A percentile compares a stretch with the other conserved stretches of the same genome.
These are phyloP conservation scores for Coprinellus micaceus DNA, from an alignment of 768 basidiomycete species.

Conservation along the genomic window DNA sequence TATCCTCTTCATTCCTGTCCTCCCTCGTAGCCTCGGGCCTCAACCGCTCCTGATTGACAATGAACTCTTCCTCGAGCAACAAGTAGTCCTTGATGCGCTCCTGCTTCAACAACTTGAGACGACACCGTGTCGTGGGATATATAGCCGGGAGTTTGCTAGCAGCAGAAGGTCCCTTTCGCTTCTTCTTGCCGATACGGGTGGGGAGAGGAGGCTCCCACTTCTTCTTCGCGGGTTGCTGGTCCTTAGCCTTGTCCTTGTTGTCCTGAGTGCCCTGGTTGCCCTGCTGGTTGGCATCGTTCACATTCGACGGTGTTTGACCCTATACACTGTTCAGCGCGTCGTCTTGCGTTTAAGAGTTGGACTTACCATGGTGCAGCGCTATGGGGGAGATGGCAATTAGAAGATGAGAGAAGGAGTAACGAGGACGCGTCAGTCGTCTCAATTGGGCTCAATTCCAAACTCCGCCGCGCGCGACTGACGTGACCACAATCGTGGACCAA, in stretches of 20 bases:
- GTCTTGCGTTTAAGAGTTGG: not conserved
- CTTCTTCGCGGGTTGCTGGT: slow-evolving; percentile 67
- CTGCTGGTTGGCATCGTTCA: slow-evolving; percentile 35
- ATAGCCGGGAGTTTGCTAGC: slow-evolving; percentile 90
- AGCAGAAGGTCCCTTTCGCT: slow-evolving; percentile 87
- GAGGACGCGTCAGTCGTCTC: slow-evolving; percentile 51
- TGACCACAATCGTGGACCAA: slow-evolving; percentile 5
- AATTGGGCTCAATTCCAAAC: slow-evolving; percentile 31
- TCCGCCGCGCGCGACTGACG: slow-evolving; percentile 19
- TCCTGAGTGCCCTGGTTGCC: slow-evolving; percentile 21
- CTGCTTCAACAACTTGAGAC: slow-evolving; percentile 90
- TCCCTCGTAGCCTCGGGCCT: slow-evolving; percentile 86
- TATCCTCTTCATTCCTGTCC: slow-evolving; percentile 94
- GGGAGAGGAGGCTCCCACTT: slow-evolving; percentile 99
- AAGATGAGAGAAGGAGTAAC: slow-evolving; percentile 11
- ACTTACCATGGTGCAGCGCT: slow-evolving; percentile 25
- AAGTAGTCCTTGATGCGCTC: slow-evolving; percentile 99
- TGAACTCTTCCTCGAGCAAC: slow-evolving; percentile 91
- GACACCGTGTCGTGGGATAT: slow-evolving; percentile 92
- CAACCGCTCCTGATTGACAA: slow-evolving; percentile 86
- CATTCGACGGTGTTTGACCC: slow-evolving; percentile 75
- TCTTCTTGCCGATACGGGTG: slow-evolving; percentile 96
- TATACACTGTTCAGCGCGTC: slow-evolving; percentile 21
- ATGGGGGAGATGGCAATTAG: slow-evolving; percentile 10
- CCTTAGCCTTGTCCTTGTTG: slow-evolving; percentile 44